phyloP scores from a whole-genome alignment of 1,284 basidiomycete species.

The Trichosporon ovoides region DNA sequence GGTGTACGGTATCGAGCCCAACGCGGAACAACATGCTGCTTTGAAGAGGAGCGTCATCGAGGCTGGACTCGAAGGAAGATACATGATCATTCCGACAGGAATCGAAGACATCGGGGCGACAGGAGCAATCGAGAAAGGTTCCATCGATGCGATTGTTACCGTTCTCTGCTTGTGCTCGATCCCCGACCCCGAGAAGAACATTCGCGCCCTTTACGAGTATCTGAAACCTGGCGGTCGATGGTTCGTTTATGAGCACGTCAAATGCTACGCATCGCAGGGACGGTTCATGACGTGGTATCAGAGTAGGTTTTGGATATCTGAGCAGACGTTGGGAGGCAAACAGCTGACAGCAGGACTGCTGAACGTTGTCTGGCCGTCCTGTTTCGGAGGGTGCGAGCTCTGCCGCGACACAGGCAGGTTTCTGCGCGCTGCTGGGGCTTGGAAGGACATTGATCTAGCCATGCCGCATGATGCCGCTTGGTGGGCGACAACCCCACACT shows the following conservation, averaged over 20 bases:
- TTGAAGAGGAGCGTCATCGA: conserved; percentile 6
- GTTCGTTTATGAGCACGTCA: conserved; percentile 22
- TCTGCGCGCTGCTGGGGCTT: conserved; percentile 11
- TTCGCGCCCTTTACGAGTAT: conserved; percentile 18
- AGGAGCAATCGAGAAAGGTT: conserved; percentile 12
- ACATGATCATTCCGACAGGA: conserved; percentile 17
- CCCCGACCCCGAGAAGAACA: conserved; percentile 18
- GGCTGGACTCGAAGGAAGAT: conserved; percentile 14
- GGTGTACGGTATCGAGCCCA: conserved; percentile 21
- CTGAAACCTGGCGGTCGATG: conserved; percentile 20
- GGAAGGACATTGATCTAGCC: conserved; percentile 17
- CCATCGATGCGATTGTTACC: conserved; percentile 18
- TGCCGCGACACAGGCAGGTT: conserved; percentile 13
- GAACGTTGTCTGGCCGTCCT: conserved; percentile 17
- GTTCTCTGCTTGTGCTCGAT: conserved; percentile 20
- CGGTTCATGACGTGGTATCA: conserved; percentile 11
- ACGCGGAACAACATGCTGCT: conserved; percentile 13
- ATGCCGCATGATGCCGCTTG: conserved; percentile 17
- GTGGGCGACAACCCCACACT: conserved; percentile 15
- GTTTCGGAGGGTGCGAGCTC: conserved; percentile 18
- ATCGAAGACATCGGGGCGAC: conserved; percentile 16
- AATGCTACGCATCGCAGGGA: conserved; percentile 8
- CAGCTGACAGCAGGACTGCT: conserved; percentile 9
- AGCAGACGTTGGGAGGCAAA: too few relatives aligned
- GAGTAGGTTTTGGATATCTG: conserved; percentile 5